Evolutionary conservation across 2,329 filamentous ascomycete genomes (phyloP), one percentile per base, ranked within the genome.

Genomic region (Cladosporium austrohemisphaericum): DNA sequence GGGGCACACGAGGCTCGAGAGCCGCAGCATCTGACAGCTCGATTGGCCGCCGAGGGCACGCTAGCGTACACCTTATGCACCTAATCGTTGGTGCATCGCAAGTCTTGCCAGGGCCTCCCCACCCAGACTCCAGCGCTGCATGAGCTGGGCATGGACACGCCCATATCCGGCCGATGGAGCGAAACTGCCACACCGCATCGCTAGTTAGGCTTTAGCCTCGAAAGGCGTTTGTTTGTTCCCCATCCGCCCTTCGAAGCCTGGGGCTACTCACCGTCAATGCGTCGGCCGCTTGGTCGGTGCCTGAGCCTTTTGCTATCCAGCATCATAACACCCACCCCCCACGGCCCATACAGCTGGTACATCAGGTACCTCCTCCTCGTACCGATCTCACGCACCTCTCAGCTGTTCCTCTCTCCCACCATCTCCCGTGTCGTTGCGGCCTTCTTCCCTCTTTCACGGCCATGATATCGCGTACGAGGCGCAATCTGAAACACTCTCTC

Each of bases 21-120:
- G 33, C 33, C 33, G 33, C 33, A 36, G n/a, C n/a, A n/a, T n/a
- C n/a, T n/a, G n/a, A n/a, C n/a, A n/a, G 33, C 13, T 22, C 33
- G 6, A 47, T 47, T 47, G 44, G 44, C 11, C 32, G 35, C 23
- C 7, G 13, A n/a, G 4, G 13, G 25, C 19, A 11, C 44, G 22
- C 19, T 47, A 47, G 44, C 26, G 44, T 25, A 26, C 16, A 4
- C 18, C 33, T 20, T 14, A n/a, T 47, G 44, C 33, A 47, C 32
- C 44, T 47, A 47, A 35, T 37, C 35, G 44, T 26, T 47, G 44
- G 44, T 47, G 44, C 44, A 47, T 47, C 33, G 28, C 32, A 36
- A 46, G 31, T 14, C 33, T 28, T 31, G 29, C 29, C 33, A 35
- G 41, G 38, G 41, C 43, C 43, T 46, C 43, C 36, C 29, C 29